Conservation (phyloP, 2,329 filamentous ascomycete genomes). For the Penicillium decumbens region DNA sequence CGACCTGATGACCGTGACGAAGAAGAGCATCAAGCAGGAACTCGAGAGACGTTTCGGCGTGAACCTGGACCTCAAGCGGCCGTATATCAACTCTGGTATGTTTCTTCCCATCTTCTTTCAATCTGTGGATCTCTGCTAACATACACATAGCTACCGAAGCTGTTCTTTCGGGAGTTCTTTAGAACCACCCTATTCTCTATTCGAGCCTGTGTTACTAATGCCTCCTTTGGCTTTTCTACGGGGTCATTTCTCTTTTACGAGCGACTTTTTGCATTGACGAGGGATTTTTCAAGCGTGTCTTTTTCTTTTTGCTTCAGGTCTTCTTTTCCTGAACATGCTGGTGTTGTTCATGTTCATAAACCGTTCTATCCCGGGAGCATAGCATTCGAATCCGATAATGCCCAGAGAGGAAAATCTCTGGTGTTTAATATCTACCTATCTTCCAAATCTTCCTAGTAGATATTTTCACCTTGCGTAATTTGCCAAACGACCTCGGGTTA, state of each 20-base stretch:
- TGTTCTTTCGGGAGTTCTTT: slow-evolving; percentile 71
- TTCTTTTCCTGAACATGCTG: slow-evolving; percentile 8
- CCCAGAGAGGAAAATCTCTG: slow-evolving; percentile 8
- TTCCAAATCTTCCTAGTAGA: neutral
- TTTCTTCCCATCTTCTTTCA: slow-evolving; percentile 25
- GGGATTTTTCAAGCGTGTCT: slow-evolving; percentile 16
- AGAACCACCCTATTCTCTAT: slow-evolving; percentile 13
- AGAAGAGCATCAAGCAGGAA: slow-evolving; percentile 95
- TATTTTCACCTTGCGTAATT: neutral
- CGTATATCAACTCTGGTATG: slow-evolving; percentile 91
- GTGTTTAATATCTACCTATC: slow-evolving; percentile 3
- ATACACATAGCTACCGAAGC: slow-evolving; percentile 64
- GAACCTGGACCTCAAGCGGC: slow-evolving; percentile 76
- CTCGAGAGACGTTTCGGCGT: slow-evolving; percentile 86
- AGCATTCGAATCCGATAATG: slow-evolving; percentile 12
- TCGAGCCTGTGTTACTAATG: slow-evolving; percentile 19
- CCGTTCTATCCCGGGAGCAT: slow-evolving; percentile 4
- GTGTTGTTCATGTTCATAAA: slow-evolving; percentile 4
- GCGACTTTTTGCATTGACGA: slow-evolving; percentile 24
- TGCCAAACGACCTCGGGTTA: neutral
- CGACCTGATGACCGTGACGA: slow-evolving; percentile 95
- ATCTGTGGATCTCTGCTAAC: slow-evolving; percentile 13
- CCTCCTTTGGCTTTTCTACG: neutral
- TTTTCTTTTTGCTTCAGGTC: slow-evolving; percentile 1
- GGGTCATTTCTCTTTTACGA: slow-evolving; percentile 8